Evolutionary conservation across 352 stramenopile genomes (phyloP).

Genomic region (Detonula confervacea): DNA sequence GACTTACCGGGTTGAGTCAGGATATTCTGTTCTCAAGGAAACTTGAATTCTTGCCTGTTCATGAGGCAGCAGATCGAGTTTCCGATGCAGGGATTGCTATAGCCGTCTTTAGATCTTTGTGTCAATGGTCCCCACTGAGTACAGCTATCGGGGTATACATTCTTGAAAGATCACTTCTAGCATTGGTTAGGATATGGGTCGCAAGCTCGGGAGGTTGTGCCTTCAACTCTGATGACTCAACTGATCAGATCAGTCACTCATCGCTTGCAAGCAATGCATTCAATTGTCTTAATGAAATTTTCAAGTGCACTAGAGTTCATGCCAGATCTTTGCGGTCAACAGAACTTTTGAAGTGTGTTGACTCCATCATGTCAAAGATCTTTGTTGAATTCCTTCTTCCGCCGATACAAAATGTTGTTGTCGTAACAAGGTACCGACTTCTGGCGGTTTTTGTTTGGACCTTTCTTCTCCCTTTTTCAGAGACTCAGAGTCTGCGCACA

Average conservation of each 20-base stretch:
- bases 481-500: slow-evolving; percentile 20
- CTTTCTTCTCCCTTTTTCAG: slow-evolving; percentile 42
- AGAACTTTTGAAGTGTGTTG: slow-evolving; percentile 26
- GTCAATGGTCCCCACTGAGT: slow-evolving; percentile 37
- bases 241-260: slow-evolving; percentile 10
- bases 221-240: slow-evolving; percentile 9
- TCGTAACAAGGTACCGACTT: slow-evolving; percentile 50
- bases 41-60: slow-evolving; percentile 6
- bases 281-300: slow-evolving; percentile 45
- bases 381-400: slow-evolving; percentile 64
- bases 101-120: slow-evolving; percentile 42
- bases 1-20: slow-evolving; percentile 34
- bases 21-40: slow-evolving; percentile 38
- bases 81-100: slow-evolving; percentile 29
- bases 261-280: slow-evolving; percentile 44
- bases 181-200: slow-evolving; percentile 61
- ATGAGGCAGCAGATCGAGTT: background rate
- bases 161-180: slow-evolving; percentile 48
- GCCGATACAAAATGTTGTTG: slow-evolving; percentile 31
- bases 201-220: slow-evolving; percentile 33
- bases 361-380: slow-evolving; percentile 47
- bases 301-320: slow-evolving; percentile 17
- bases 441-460: slow-evolving; percentile 53
- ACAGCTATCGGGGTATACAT: slow-evolving; percentile 28
- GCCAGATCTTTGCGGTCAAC: slow-evolving; percentile 5